These are phyloP conservation scores for Euphorbia peplus DNA, from an alignment of 345 rosid genomes.

Conservation along the genomic window DNA sequence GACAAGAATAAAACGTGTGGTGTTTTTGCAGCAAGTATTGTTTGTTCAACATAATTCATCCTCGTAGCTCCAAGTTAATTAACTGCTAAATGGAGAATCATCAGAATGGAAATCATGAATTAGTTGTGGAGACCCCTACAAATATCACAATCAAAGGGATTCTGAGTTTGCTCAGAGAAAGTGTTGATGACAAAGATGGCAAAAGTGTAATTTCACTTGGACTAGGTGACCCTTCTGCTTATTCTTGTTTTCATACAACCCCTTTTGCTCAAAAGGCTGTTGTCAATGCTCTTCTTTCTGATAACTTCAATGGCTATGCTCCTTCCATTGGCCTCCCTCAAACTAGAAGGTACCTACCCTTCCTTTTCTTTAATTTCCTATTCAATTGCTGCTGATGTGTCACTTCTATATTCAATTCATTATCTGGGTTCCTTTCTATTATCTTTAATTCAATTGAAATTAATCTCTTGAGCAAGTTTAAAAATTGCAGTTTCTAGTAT, in stretches of 20 bases:
- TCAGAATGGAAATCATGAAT: constrained; percentile 37
- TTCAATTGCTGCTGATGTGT: not conserved
- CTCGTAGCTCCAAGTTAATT: no score
- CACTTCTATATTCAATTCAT: no score
- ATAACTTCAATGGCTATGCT: constrained; percentile 84
- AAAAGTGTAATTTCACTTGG: constrained; percentile 68
- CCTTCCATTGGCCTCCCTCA: constrained; percentile 93
- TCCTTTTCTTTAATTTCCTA: not conserved
- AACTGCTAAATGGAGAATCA: constrained; percentile 44
- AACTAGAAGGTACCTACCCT: constrained; percentile 57
- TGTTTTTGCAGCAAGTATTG: no score
- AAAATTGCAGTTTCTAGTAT: no score
- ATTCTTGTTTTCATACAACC: constrained; percentile 72
- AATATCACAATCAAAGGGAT: constrained; percentile 80
- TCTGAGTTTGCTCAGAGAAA: constrained; percentile 58
- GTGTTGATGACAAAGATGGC: constrained; percentile 35
- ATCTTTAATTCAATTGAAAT: not conserved
- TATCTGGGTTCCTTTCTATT: no score
- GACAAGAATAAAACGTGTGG: no score
- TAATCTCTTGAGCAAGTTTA: not conserved
- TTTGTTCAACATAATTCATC: no score
- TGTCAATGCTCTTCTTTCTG: constrained; percentile 61
- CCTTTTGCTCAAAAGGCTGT: constrained; percentile 62
- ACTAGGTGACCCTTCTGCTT: constrained; percentile 88
- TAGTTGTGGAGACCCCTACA: constrained; percentile 35